Evolutionary conservation across 768 basidiomycete species (phyloP).

Genomic region (Auricularia sp.): DNA sequence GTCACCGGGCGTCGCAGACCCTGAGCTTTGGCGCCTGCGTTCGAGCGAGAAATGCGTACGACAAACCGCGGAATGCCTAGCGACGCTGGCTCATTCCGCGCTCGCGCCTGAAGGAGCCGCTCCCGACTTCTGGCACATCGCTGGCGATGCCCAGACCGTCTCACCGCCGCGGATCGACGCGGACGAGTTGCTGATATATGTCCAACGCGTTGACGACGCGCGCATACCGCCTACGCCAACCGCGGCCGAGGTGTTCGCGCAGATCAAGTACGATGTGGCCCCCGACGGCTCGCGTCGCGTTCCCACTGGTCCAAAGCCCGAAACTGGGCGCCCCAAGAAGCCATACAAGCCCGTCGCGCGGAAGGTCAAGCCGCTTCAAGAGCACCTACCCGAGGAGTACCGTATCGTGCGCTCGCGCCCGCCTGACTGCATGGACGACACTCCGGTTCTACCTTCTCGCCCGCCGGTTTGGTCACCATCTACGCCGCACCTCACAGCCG

Average conservation of each 20-base stretch:
- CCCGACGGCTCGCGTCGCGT: not conserved
- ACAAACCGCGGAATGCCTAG: no score
- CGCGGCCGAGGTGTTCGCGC: not conserved
- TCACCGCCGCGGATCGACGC: not conserved
- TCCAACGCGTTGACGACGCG: not conserved
- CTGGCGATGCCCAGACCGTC: not conserved
- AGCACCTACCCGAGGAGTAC: conserved; percentile 16
- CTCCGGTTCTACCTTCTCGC: conserved; percentile 11
- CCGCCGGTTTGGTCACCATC: conserved; percentile 7
- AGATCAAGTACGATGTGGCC: not conserved
- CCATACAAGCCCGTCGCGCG: conserved; percentile 22
- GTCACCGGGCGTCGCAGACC: no score
- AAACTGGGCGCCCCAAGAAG: not conserved
- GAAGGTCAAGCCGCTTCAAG: conserved; percentile 19
- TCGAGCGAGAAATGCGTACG: no score
- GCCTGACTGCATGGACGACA: conserved; percentile 17
- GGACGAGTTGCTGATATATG: not conserved
- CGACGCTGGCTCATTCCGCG: no score
- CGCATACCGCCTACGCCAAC: not conserved
- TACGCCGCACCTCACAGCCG: conserved; percentile 10
- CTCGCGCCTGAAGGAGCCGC: no score
- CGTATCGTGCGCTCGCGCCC: conserved; percentile 18
- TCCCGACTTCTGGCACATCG: no score
- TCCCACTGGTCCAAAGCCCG: not conserved
- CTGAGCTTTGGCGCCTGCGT: no score